These are phyloP conservation scores for Castanopsis chinensis DNA, from an alignment of 306 rosid genomes.

Conservation along the genomic window DNA sequence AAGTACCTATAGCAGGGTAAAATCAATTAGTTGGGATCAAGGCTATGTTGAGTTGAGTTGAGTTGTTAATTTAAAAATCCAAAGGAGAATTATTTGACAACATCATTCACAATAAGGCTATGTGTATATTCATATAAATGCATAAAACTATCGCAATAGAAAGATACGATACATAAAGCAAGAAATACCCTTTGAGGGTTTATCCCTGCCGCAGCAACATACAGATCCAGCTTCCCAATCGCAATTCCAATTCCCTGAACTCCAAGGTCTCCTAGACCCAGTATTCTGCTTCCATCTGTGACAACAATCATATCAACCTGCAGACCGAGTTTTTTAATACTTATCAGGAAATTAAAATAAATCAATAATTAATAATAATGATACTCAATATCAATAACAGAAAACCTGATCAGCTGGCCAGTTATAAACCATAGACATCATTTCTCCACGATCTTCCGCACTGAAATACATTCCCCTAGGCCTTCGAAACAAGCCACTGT, in stretches of 20 bases:
- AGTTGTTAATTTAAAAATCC: not conserved
- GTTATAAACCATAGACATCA: constrained; percentile 99
- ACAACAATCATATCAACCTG: constrained; percentile 99
- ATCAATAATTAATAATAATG: not conserved
- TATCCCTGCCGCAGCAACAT: constrained; percentile 99
- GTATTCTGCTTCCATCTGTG: constrained; percentile 95
- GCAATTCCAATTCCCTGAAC: constrained; percentile 98
- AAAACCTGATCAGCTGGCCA: constrained; percentile 99
- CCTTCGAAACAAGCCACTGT: constrained; percentile 93
- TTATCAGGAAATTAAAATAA: not conserved
- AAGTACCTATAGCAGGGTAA: constrained; percentile 60
- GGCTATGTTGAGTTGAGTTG: not conserved
- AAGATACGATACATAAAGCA: constrained; percentile 15
- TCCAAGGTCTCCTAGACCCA: constrained; percentile 99
- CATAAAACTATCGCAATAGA: constrained; percentile 14
- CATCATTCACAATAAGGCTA: constrained; percentile 2
- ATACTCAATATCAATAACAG: not conserved
- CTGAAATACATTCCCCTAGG: constrained; percentile 99
- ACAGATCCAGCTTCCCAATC: constrained; percentile 90
- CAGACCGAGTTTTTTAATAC: constrained; percentile 12
- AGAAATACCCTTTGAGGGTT: constrained; percentile 91
- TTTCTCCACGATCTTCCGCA: constrained; percentile 95
- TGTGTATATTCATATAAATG: not conserved
- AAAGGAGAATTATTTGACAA: not conserved
- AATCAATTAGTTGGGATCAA: not conserved